Percentiles rank a stretch among this genome's conserved stretches.
phyloP scores from a whole-genome alignment of 768 basidiomycete genomes.

The Mycena venus region DNA sequence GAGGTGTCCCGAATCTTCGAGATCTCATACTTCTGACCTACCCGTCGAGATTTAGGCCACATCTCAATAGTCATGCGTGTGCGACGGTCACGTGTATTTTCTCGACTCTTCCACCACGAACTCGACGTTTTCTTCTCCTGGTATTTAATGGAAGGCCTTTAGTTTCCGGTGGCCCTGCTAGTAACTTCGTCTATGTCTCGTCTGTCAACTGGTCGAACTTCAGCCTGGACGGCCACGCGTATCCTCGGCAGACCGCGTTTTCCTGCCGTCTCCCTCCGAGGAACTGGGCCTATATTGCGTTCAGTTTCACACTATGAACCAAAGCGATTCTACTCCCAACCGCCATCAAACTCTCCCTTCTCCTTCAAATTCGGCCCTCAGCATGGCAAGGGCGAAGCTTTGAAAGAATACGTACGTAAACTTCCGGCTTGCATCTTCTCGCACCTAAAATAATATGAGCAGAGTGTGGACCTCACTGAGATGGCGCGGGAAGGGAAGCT shows the following conservation, averaged over 20 bases:
- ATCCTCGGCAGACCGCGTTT: neutral
- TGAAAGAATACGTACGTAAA: constrained; percentile 78
- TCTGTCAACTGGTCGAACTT: neutral
- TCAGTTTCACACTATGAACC: neutral
- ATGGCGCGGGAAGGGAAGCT: constrained; percentile 87
- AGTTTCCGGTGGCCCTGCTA: neutral
- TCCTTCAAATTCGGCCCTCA: constrained; percentile 68
- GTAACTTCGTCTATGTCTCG: neutral
- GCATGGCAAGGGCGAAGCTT: constrained; percentile 84
- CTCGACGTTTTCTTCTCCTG: neutral
- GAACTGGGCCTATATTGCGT: neutral
- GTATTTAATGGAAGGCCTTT: constrained; percentile 7
- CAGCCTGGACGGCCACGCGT: neutral
- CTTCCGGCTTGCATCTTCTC: no score
- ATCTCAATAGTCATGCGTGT: neutral
- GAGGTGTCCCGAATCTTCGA: no score
- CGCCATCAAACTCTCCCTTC: constrained; percentile 47
- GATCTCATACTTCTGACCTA: no score
- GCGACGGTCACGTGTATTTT: constrained; percentile 16
- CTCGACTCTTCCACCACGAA: constrained; percentile 25
- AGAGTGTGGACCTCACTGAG: constrained; percentile 90
- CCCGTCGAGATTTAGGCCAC: no score
- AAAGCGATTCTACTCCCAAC: constrained; percentile 61
- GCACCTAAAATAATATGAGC: neutral
- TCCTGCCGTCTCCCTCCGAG: neutral